Conservation (phyloP, 2,329 filamentous ascomycete genomes). For the Xylariaceae sp. region DNA sequence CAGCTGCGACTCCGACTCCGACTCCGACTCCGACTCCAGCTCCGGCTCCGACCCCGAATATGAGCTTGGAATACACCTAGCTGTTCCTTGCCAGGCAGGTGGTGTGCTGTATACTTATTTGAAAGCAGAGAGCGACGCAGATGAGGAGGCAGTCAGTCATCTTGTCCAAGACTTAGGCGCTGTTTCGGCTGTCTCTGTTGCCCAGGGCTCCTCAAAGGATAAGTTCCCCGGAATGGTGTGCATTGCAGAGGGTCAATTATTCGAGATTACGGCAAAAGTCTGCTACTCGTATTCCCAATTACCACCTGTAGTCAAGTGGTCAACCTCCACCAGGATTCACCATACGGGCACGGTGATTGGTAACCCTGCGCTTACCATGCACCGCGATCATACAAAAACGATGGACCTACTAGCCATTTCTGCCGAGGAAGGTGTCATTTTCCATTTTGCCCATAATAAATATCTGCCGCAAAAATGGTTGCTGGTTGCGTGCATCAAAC, state of each 20-base stretch:
- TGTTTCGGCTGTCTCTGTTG: conserved; percentile 18
- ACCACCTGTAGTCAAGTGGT: too few relatives aligned
- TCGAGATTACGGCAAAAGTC: background rate
- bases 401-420: conserved; percentile 23
- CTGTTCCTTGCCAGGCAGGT: conserved; percentile 20
- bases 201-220: background rate
- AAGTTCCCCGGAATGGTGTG: background rate
- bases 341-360: conserved; percentile 23
- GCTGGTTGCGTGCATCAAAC: conserved; percentile 20
- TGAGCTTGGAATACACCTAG: conserved; percentile 6
- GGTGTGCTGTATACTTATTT: conserved; percentile 17
- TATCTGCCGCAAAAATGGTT: conserved; percentile 22
- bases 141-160: conserved; percentile 11
- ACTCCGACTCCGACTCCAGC: background rate
- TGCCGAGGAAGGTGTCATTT: conserved; percentile 17
- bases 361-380: conserved; percentile 17
- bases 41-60: background rate
- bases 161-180: conserved; percentile 16
- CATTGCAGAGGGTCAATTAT: background rate
- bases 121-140: background rate
- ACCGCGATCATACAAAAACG: background rate
- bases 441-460: conserved; percentile 20
- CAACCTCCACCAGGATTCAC: conserved; percentile 12
- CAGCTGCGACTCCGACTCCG: too few relatives aligned
- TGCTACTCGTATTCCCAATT: too few relatives aligned